Evolutionary conservation across 495 filamentous ascomycete genomes (phyloP).

Genomic region (Chaetomidium leptoderma): DNA sequence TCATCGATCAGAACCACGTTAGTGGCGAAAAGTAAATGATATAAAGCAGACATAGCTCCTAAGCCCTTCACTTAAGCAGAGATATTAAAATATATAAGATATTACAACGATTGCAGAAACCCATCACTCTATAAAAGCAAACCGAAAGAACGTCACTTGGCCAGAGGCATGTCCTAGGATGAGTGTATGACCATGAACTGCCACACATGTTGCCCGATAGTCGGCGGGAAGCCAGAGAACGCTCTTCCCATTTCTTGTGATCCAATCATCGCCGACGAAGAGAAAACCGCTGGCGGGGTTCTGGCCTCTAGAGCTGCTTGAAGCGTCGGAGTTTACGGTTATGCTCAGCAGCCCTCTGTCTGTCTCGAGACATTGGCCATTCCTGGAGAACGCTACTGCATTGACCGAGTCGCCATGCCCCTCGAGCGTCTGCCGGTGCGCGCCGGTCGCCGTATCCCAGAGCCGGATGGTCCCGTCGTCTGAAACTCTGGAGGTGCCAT

Average conservation of each 20-base stretch:
- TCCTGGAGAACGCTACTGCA: not conserved
- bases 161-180: not conserved
- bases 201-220: conserved; percentile 3
- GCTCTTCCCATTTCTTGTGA: not conserved
- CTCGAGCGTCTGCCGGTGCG: not conserved
- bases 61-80: not conserved
- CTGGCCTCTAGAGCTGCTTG: not conserved
- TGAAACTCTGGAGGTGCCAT: no score
- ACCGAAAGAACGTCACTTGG: not conserved
- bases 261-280: not conserved
- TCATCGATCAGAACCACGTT: not conserved
- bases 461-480: not conserved
- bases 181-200: conserved; percentile 2
- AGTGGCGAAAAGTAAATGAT: not conserved
- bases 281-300: not conserved
- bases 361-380: not conserved
- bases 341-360: not conserved
- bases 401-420: not conserved
- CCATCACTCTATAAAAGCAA: conserved; percentile 2
- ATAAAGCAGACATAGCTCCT: not conserved
- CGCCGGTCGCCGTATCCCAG: not conserved
- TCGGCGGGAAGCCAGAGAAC: conserved; percentile 1
- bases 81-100: not conserved
- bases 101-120: not conserved
- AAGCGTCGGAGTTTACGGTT: not conserved